Percentiles rank a stretch among this genome's conserved stretches.
Evolutionary conservation across 2,329 filamentous ascomycete species (phyloP).

Genomic region (Ampelomyces quisqualis): DNA sequence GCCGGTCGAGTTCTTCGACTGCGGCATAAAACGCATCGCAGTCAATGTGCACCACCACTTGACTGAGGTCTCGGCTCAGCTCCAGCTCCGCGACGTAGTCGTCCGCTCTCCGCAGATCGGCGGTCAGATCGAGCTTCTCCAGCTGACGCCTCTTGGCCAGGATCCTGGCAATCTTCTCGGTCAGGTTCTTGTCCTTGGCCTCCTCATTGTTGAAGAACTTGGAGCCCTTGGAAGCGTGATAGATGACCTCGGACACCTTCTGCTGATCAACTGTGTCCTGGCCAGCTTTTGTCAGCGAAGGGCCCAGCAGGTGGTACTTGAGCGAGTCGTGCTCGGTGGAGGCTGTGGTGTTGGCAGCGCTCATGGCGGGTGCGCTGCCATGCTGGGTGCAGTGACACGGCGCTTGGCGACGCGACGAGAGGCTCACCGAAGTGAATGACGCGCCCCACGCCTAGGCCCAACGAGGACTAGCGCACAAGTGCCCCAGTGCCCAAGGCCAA

Average conservation of each 20-base stretch:
- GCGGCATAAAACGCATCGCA: conserved; percentile 98
- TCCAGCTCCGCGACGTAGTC: conserved; percentile 80
- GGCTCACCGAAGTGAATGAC: conserved; percentile 18
- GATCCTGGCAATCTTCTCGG: conserved; percentile 80
- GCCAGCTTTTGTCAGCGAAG: conserved; percentile 89
- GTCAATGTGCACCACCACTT: conserved; percentile 86
- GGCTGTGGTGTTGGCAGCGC: conserved; percentile 5
- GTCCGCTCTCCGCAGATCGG: conserved; percentile 74
- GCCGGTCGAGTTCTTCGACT: conserved; percentile 73
- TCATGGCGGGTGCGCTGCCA: conserved; percentile 21
- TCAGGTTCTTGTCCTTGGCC: conserved; percentile 75
- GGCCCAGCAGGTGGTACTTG: conserved; percentile 87
- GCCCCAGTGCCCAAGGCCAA: conserved; percentile 6
- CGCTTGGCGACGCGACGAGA: conserved; percentile 13
- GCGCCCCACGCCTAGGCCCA: conserved; percentile 20
- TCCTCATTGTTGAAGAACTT: conserved; percentile 96
- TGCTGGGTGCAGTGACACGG: conserved; percentile 7
- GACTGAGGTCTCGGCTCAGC: conserved; percentile 73
- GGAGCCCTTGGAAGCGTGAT: conserved; percentile 92
- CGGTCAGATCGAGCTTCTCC: conserved; percentile 71
- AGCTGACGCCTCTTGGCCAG: conserved; percentile 72
- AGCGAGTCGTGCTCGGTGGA: conserved; percentile 62
- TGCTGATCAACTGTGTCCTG: conserved; percentile 91
- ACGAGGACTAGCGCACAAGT: conserved; percentile 13
- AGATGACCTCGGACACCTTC: conserved; percentile 95